phyloP scores from a whole-genome alignment of 441 rosid genomes.

The Populus hybrid region DNA sequence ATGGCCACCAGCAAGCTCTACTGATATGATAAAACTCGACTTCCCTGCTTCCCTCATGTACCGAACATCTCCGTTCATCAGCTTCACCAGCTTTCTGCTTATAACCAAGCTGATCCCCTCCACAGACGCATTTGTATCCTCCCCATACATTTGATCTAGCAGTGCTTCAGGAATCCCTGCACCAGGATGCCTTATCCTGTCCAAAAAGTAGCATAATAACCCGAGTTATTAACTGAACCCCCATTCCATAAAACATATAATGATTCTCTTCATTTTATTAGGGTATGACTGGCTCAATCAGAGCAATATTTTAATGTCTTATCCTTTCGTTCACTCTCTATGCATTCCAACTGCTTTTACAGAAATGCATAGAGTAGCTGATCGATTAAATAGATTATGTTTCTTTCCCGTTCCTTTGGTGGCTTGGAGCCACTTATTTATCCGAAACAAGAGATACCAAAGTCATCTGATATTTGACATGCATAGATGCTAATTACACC shows the following conservation, averaged over 20 bases:
- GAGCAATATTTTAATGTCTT: not conserved
- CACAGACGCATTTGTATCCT: slow-evolving; percentile 63
- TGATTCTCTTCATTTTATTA: not conserved
- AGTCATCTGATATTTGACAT: not conserved
- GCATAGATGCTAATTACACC: not conserved
- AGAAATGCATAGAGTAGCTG: not conserved
- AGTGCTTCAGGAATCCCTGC: slow-evolving; percentile 66
- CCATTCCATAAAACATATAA: not conserved
- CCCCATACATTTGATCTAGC: slow-evolving; percentile 79
- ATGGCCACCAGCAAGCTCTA: slow-evolving; percentile 75
- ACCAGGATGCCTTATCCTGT: slow-evolving; percentile 75
- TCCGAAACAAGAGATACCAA: not conserved
- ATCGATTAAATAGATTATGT: not conserved
- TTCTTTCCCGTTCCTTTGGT: not conserved
- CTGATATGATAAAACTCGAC: slow-evolving; percentile 64
- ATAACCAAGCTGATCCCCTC: slow-evolving; percentile 75
- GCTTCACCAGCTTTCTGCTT: slow-evolving; percentile 72
- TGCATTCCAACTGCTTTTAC: not conserved
- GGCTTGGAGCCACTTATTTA: not conserved
- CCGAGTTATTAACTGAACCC: not conserved
- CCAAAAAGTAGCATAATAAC: slow-evolving; percentile 7
- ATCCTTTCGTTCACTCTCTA: not conserved
- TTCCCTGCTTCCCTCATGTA: slow-evolving; percentile 84
- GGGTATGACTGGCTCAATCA: not conserved
- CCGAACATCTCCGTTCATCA: slow-evolving; percentile 93